Base-by-base conservation (phyloP, 2,329 filamentous ascomycete species). In the Karstenula rhodostoma region DNA sequence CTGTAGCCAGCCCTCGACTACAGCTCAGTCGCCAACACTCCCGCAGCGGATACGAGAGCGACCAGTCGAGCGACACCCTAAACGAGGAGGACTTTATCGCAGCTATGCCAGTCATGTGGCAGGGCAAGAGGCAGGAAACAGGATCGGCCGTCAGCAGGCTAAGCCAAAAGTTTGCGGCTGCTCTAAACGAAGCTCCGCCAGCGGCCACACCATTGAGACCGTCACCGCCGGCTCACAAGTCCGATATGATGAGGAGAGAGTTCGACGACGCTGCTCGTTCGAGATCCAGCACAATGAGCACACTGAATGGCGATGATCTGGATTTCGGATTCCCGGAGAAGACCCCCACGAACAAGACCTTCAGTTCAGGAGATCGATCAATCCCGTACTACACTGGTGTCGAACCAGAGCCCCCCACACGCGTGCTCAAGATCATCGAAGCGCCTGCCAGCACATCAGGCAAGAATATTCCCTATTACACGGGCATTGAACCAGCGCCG, bases 181-280 rank as follows among this genome's bases (percentile, higher is more conserved):
- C 67, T 15, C 61, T 67, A 9, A 35, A 35, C 22, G 48, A 32
- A 8, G 22, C 9, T 15, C 22, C 35, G 3, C 53, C 43, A 19
- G 56, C 58, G 27, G 66, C 65, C 9, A 19, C 61, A n/a, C 62
- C 65, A 7, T 46, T 68, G 15, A 58, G 59, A n/a, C 52, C 52
- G n/a, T 49, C 44, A 29, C 25, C 54, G 9, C 32, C 44, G 32
- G 32, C 46, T 12, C 33, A 46, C 15, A 56, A 32, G 32, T 29
- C 54, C 2, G 46, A 43, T 8, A 23, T 50, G 19, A 59, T 51
- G 22, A 57, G 48, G 25, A 50, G 17, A 19, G 65, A 67, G 23
- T 63, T 56, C n/a, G 74, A 77, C n/a, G 71, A 74, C 25, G 74
- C 74, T 53, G 65, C 69, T 1, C 69, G 70, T 33, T 77, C 75